These are phyloP conservation scores for Babesia gibsoni DNA, from an alignment of 169 alveolate genomes.

Conservation along the genomic window DNA sequence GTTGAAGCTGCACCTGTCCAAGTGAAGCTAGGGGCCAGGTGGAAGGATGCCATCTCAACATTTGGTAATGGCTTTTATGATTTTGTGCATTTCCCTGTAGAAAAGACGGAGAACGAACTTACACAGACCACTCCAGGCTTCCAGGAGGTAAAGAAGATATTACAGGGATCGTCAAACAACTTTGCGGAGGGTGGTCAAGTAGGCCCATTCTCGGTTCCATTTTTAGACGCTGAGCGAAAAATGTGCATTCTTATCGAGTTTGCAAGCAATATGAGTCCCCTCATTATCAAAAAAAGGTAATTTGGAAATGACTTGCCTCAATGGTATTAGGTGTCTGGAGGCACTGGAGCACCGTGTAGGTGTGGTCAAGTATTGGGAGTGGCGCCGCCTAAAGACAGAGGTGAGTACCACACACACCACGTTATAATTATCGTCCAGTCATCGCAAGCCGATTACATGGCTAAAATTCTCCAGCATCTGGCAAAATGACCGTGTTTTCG, in stretches of 20 bases:
- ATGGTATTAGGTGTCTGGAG: slow-evolving; percentile 39
- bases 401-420: slow-evolving; percentile 24
- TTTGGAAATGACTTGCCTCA: not conserved
- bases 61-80: slow-evolving; percentile 9
- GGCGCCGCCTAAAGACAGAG: slow-evolving; percentile 63
- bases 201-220: slow-evolving; percentile 50
- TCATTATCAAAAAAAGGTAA: slow-evolving; percentile 29
- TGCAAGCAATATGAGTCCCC: slow-evolving; percentile 28
- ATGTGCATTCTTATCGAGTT: slow-evolving; percentile 37
- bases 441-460: slow-evolving; percentile 48
- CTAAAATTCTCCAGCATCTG: slow-evolving; percentile 30
- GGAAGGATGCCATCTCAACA: slow-evolving; percentile 36
- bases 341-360: slow-evolving; percentile 50
- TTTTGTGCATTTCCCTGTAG: not conserved
- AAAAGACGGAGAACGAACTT: slow-evolving; percentile 36
- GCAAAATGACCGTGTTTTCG: slow-evolving; percentile 10
- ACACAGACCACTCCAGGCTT: slow-evolving; percentile 21
- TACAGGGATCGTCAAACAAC: slow-evolving; percentile 36
- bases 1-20: slow-evolving; percentile 32
- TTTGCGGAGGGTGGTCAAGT: slow-evolving; percentile 24
- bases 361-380: slow-evolving; percentile 65
- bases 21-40: slow-evolving; percentile 1
- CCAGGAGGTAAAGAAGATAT: slow-evolving; percentile 53
- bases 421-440: slow-evolving; percentile 25
- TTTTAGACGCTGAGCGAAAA: slow-evolving; percentile 47